Evolutionary conservation across 2,329 filamentous ascomycete species (phyloP).

Genomic region (Rhynchosporium graminicola): DNA sequence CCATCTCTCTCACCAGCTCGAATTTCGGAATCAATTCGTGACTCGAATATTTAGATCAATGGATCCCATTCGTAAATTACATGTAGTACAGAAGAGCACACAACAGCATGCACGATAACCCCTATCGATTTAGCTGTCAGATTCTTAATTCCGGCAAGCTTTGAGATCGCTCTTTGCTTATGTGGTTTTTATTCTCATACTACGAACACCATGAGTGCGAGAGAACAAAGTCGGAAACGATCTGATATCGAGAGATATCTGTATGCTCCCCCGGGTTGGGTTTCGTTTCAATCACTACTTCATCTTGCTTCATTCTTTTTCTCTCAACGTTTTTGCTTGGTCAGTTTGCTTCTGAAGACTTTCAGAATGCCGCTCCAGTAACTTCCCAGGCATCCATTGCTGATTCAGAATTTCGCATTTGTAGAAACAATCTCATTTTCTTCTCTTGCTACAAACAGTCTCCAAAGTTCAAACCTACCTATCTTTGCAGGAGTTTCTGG

Average conservation of each 20-base stretch:
- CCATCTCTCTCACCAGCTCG: neutral
- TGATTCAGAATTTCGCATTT: too few relatives aligned
- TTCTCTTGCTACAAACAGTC: neutral
- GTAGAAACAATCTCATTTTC: neutral
- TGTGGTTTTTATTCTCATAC: neutral
- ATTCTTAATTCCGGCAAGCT: conserved; percentile 1
- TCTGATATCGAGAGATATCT: too few relatives aligned
- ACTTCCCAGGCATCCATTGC: too few relatives aligned
- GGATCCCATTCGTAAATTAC: neutral
- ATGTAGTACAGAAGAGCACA: neutral
- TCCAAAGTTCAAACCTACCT: neutral
- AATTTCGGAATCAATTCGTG: conserved; percentile 1
- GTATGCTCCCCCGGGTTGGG: too few relatives aligned
- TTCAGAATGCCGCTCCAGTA: too few relatives aligned
- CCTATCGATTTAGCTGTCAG: neutral
- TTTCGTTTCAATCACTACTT: too few relatives aligned
- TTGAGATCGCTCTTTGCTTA: neutral
- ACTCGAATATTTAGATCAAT: neutral
- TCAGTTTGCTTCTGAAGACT: too few relatives aligned
- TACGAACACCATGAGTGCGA: too few relatives aligned
- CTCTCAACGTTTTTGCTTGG: too few relatives aligned
- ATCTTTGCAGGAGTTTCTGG: neutral
- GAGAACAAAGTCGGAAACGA: too few relatives aligned
- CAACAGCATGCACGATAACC: conserved; percentile 1
- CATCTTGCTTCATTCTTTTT: too few relatives aligned